Evolutionary conservation across 495 filamentous ascomycete genomes (phyloP).

Genomic region (Talaromyces adpressus): DNA sequence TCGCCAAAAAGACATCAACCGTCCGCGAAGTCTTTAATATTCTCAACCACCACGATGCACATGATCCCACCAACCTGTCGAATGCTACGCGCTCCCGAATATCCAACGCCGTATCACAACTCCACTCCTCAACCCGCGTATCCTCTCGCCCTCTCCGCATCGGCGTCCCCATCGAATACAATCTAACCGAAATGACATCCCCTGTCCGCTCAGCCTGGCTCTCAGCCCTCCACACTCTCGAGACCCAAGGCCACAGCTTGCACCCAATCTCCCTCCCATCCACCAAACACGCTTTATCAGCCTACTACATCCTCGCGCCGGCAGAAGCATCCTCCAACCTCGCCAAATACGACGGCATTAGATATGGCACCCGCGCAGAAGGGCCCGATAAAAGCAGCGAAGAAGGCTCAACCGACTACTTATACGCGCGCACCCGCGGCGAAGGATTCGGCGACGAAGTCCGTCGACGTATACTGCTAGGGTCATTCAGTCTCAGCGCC

Average conservation of each 20-base stretch:
- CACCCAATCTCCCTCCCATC: slow-evolving; percentile 74
- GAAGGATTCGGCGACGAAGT: slow-evolving; percentile 78
- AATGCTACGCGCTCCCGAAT: slow-evolving; percentile 41
- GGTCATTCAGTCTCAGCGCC: slow-evolving; percentile 85
- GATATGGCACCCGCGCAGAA: slow-evolving; percentile 61
- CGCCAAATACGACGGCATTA: slow-evolving; percentile 93
- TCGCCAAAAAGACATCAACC: slow-evolving; percentile 45
- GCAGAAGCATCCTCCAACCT: slow-evolving; percentile 96
- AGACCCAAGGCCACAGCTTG: slow-evolving; percentile 56
- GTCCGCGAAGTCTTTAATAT: slow-evolving; percentile 49
- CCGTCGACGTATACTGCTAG: slow-evolving; percentile 75
- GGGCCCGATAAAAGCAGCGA: slow-evolving; percentile 20
- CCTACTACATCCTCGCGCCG: slow-evolving; percentile 93
- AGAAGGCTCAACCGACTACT: slow-evolving; percentile 37
- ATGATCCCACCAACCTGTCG: slow-evolving; percentile 72
- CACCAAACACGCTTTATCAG: slow-evolving; percentile 76
- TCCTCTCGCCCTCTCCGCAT: slow-evolving; percentile 42
- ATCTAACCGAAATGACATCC: slow-evolving; percentile 70
- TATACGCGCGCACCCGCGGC: slow-evolving; percentile 71
- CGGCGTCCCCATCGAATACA: slow-evolving; percentile 82
- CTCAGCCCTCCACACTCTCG: slow-evolving; percentile 47
- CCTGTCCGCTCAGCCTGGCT: slow-evolving; percentile 64
- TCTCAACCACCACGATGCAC: slow-evolving; percentile 55
- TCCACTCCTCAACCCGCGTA: slow-evolving; percentile 22
- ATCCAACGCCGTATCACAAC: slow-evolving; percentile 16